A percentile compares a stretch with the other conserved stretches of the same genome.
Evolutionary conservation across 306 rosid species (phyloP).

Genomic region (Citrullus mucosospermus): DNA sequence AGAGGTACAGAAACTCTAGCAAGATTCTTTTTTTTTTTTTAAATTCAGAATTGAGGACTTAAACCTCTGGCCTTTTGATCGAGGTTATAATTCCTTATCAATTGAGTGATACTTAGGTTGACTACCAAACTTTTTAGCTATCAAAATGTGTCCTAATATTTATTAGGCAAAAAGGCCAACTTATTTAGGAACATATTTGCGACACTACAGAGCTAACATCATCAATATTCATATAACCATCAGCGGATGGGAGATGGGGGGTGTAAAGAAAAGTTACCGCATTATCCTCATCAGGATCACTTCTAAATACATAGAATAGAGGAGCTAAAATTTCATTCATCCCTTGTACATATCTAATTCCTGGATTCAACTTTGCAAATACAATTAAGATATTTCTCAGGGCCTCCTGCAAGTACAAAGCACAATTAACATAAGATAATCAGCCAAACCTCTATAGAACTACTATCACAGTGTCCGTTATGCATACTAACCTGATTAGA

Average conservation of each 20-base stretch:
- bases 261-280: conserved; percentile 28
- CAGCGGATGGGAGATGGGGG: not conserved
- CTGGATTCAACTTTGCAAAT: conserved; percentile 95
- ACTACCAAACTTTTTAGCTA: not conserved
- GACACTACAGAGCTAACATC: not conserved
- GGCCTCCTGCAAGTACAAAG: conserved; percentile 60
- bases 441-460: not conserved
- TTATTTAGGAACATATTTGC: not conserved
- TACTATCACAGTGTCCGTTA: not conserved
- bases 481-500: conserved; percentile 57
- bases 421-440: not conserved
- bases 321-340: conserved; percentile 99
- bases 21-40: too few relatives aligned
- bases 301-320: conserved; percentile 70
- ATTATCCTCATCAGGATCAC: conserved; percentile 82
- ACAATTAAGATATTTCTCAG: conserved; percentile 67
- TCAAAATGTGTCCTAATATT: not conserved
- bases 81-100: not conserved
- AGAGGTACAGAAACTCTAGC: too few relatives aligned
- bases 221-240: not conserved
- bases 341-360: conserved; percentile 97
- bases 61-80: not conserved
- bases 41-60: not conserved
- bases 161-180: not conserved
- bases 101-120: not conserved